Conservation (phyloP, 345 rosid species). For the Arabidopsis suecica region DNA sequence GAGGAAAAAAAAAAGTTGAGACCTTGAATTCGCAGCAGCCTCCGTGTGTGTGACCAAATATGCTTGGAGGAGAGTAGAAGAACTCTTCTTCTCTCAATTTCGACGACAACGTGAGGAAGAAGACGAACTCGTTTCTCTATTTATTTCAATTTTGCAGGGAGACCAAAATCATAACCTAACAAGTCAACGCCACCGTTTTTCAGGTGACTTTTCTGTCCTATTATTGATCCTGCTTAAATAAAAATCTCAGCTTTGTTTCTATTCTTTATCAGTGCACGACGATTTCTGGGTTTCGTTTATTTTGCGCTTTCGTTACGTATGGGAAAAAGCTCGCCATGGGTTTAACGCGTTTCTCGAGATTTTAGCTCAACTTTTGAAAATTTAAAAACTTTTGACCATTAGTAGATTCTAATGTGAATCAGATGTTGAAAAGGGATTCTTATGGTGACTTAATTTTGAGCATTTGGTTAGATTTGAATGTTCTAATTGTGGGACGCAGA, state of each 20-base stretch:
- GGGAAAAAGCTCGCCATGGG: background rate
- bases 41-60: conserved; percentile 31
- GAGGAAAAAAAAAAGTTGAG: conserved; percentile 10
- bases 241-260: background rate
- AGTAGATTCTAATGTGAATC: conserved; percentile 10
- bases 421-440: conserved; percentile 10
- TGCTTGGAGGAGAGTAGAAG: conserved; percentile 44
- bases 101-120: conserved; percentile 26
- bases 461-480: background rate
- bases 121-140: conserved; percentile 15
- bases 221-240: conserved; percentile 7
- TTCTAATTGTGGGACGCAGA: conserved; percentile 4
- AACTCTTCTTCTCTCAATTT: conserved; percentile 33
- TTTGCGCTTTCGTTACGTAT: background rate
- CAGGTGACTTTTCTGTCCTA: conserved; percentile 34
- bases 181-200: conserved; percentile 16
- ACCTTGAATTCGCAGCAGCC: conserved; percentile 42
- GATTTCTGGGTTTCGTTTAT: conserved; percentile 24
- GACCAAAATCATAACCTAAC: background rate
- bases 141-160: background rate
- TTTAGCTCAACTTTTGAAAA: conserved; percentile 5
- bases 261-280: background rate
- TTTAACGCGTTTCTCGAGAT: conserved; percentile 16
- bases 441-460: background rate
- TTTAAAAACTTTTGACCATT: background rate